Evolutionary conservation across 352 stramenopile genomes (phyloP), one percentile per base, ranked within the genome.

Genomic region (Phytophthora macrochlamydospora): DNA sequence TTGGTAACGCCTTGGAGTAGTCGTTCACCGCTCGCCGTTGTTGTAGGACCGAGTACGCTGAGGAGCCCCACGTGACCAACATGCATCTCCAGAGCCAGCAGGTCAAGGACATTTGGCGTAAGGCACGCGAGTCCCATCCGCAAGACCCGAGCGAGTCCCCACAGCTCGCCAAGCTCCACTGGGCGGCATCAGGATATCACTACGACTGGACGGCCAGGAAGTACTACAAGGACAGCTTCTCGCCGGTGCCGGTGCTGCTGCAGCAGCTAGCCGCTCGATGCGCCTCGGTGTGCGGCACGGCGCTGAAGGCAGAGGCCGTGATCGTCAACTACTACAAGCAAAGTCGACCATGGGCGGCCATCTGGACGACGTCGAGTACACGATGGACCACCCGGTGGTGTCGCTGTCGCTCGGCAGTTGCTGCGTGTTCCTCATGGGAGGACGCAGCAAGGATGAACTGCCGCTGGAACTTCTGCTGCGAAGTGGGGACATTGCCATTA

Each of bases 271-370:
- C 74, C 0, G 49, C 57, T 5, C 49, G 42, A 2, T 90, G 77
- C 33, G 85, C 85, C 2, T 29, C 65, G n/a, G 85, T 67, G 14
- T 92, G 85, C 35, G 79, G 71, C 24, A 78, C 89, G 65, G 78
- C 59, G 31, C 62, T 94, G 24, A 29, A 50, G 6, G 71, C 85
- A 18, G 85, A 94, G 43, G 87, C 87, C 3, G 83, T 92, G 55
- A 91, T 94, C 29, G 83, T 94, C 14, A 94, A 94, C 59, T 94
- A 88, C 65, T 94, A 94, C 71, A 91, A 90, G 65, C 79, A 69
- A 31, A 59, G 56, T 93, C 87, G 51, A 79, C 75, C 4, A 94
- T 94, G 87, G 87, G 87, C 40, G 87, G 87, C 40, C 87, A 94
- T 62, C 79, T 92, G 62, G 87, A 94, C 65, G 82, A 94, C 71